These are phyloP conservation scores for Rhododendron ovatum DNA, from an alignment of 148 eudicot species.

Conservation along the genomic window DNA sequence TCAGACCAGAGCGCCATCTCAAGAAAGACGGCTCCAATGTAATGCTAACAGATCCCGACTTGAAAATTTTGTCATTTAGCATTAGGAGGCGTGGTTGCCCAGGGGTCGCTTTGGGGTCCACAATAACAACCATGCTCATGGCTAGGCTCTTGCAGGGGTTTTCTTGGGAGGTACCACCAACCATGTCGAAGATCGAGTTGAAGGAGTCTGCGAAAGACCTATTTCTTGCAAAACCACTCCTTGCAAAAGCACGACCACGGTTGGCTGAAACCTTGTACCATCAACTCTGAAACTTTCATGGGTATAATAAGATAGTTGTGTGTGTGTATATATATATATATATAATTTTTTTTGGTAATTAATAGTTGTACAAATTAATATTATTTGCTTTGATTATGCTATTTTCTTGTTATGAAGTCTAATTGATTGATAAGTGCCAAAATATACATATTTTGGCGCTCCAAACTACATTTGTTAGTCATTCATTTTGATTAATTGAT, in stretches of 20 bases:
- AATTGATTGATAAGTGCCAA: no score
- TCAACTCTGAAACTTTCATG: not conserved
- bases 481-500: no score
- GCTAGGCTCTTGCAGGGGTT: not conserved
- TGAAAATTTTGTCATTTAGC: conserved; percentile 22
- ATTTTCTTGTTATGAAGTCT: no score
- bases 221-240: not conserved
- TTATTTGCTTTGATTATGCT: no score
- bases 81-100: conserved; percentile 11
- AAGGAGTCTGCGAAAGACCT: not conserved
- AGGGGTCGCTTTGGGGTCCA: not conserved
- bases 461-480: no score
- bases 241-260: not conserved
- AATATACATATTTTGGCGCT: no score
- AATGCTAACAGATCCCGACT: conserved; percentile 8
- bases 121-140: not conserved
- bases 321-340: no score
- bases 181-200: not conserved
- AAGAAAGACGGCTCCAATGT: conserved; percentile 4
- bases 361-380: no score
- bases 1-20: conserved; percentile 34
- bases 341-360: no score
- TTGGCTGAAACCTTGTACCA: conserved; percentile 2
- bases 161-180: not conserved
- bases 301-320: no score